phyloP scores from a whole-genome alignment of 768 basidiomycete species.

The Leccinellum albellum region DNA sequence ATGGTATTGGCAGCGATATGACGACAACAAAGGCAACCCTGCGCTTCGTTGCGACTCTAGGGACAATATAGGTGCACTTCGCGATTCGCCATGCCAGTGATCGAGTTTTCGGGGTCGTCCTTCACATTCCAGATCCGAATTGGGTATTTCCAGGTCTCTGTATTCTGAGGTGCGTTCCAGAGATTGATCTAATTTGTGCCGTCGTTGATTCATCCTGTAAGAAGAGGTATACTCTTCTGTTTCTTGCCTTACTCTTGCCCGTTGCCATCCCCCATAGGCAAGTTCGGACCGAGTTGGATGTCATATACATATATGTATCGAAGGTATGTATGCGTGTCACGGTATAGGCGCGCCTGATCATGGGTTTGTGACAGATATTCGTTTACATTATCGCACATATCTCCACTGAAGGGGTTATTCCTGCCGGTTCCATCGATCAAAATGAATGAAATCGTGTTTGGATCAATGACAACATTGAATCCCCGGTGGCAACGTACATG shows the following conservation, averaged over 20 bases:
- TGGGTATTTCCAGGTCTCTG: background rate
- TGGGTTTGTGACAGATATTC: background rate
- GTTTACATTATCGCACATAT: background rate
- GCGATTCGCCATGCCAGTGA: background rate
- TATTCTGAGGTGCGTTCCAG: background rate
- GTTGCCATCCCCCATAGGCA: background rate
- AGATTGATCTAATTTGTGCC: background rate
- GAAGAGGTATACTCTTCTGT: background rate
- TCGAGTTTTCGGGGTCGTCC: background rate
- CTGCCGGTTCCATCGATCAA: background rate
- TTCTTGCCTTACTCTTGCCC: background rate
- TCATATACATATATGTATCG: background rate
- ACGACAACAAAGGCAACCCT: background rate
- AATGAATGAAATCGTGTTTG: background rate
- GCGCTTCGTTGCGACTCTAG: background rate
- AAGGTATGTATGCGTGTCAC: background rate
- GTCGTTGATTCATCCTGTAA: background rate
- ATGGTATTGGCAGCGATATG: background rate
- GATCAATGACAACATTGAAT: background rate
- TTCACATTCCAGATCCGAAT: background rate
- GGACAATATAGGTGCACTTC: background rate
- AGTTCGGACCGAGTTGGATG: background rate
- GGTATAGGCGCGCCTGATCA: background rate
- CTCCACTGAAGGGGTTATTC: background rate
- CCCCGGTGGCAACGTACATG: background rate